Base-by-base conservation (phyloP, 805 yeast genomes). In the Cyberlindnera petersonii region DNA sequence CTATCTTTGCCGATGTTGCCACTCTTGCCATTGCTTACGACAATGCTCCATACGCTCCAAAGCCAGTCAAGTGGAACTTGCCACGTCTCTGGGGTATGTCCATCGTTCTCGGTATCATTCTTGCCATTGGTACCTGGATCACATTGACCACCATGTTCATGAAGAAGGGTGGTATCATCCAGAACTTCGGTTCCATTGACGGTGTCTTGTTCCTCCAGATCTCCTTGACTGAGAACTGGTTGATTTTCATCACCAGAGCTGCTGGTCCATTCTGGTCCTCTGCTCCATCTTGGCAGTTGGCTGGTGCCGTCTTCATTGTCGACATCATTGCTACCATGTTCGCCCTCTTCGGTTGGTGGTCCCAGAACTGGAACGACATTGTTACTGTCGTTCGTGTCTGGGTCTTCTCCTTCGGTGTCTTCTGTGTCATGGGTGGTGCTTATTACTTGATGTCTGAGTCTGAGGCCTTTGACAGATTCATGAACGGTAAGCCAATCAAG, bases 191-290 rank as follows among this genome's bases (percentile, higher is more conserved):
- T 82, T 76, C 89, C 54, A 71, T 83, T 55, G 96, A 87, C 63
- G 93, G 96, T 79, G 83, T 88, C 61, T 72, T 87, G 71, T 87
- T 87, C 83, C 78, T 87, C 73, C 87, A 87, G 74, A 87, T 87
- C 63, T 85, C 96, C 44, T 79, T 87, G 66, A 86, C 96, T 67
- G 96, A 87, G 76, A 87, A 88, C 76, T 87, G 96, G 96, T 81
- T 87, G 70, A 87, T 87, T 75, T 87, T 87, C 85, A 75, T 88
- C 64, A 87, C 96, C 61, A 82, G 96, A 77, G 95, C 96, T 64
- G 84, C 79, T 67, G 96, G 96, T 75, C 96, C 96, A 63, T 88
- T 88, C 93, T 88, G 96, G 96, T 84, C 96, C 45, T 86, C 96
- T 33, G 60, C 75, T 44, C 96, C 96, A 74, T 88, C 96, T 35